Evolutionary conservation across 768 basidiomycete genomes (phyloP).

Genomic region (Nevesoporus exiguus): DNA sequence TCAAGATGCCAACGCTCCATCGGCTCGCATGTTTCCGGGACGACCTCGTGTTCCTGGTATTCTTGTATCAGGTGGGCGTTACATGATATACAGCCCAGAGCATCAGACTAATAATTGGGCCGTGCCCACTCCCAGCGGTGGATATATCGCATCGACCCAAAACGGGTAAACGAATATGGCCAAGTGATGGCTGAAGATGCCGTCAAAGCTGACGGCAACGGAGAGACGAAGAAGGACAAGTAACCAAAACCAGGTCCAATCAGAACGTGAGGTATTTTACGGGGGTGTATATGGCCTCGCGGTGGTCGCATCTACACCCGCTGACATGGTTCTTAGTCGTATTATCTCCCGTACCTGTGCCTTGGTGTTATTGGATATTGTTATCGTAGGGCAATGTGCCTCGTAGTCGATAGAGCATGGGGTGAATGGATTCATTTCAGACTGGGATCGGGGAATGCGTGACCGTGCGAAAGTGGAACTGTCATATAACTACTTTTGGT

Average conservation of each 20-base stretch:
- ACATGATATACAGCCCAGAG: constrained; percentile 6
- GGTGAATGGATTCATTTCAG: too few species aligned
- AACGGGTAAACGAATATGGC: constrained; percentile 94
- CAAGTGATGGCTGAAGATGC: constrained; percentile 64
- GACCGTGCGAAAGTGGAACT: constrained; percentile 19
- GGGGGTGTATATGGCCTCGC: constrained; percentile 4
- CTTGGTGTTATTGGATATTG: not conserved
- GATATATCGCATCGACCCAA: constrained; percentile 96
- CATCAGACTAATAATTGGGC: constrained; percentile 11
- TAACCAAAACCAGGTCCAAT: constrained; percentile 23
- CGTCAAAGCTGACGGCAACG: constrained; percentile 36
- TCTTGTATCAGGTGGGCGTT: constrained; percentile 80
- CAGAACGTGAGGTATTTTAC: not conserved
- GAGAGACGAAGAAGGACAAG: constrained; percentile 57
- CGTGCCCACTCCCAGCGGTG: constrained; percentile 58
- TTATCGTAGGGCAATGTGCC: not conserved
- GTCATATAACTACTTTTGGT: constrained; percentile 24
- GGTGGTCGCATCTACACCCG: constrained; percentile 4
- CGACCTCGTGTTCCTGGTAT: constrained; percentile 87
- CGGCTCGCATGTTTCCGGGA: constrained; percentile 88
- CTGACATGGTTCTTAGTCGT: constrained; percentile 4
- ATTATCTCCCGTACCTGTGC: constrained; percentile 13
- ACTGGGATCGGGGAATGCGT: too few species aligned
- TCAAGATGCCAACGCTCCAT: constrained; percentile 96
- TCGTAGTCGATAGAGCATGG: not conserved